Conservation (phyloP, 768 basidiomycete genomes). For the Plicaturopsis crispa region DNA sequence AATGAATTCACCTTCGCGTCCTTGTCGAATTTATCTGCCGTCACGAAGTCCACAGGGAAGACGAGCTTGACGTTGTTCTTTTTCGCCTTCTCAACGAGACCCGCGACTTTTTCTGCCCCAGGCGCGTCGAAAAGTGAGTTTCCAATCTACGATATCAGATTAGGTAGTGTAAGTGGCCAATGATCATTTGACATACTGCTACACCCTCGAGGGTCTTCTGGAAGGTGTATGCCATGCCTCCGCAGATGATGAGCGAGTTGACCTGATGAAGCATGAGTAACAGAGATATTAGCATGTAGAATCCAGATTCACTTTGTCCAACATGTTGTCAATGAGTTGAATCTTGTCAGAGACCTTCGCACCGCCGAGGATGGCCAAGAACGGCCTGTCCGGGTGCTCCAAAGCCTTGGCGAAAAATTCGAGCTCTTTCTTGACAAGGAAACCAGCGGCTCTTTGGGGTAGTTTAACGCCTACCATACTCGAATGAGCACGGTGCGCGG, state of each 20-base stretch:
- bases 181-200: conserved; percentile 35
- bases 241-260: conserved; percentile 91
- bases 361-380: conserved; percentile 97
- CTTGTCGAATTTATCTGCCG: conserved; percentile 92
- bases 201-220: conserved; percentile 86
- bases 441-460: conserved; percentile 87
- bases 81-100: conserved; percentile 87
- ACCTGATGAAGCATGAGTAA: conserved; percentile 42
- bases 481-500: conserved; percentile 96
- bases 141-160: conserved; percentile 62
- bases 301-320: conserved; percentile 70
- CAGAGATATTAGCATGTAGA: neutral
- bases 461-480: conserved; percentile 98
- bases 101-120: conserved; percentile 80
- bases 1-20: conserved; percentile 62
- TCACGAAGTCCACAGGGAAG: conserved; percentile 93
- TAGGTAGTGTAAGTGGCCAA: neutral
- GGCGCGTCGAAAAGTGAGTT: conserved; percentile 88
- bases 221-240: conserved; percentile 99
- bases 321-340: conserved; percentile 96
- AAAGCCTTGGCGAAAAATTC: conserved; percentile 98
- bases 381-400: conserved; percentile 89
- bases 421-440: conserved; percentile 97
- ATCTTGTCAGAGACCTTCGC: conserved; percentile 99
- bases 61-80: conserved; percentile 88